These are phyloP conservation scores for Yamadazyma takamatsuzukensis DNA, from an alignment of 805 yeast genomes.

Conservation along the genomic window DNA sequence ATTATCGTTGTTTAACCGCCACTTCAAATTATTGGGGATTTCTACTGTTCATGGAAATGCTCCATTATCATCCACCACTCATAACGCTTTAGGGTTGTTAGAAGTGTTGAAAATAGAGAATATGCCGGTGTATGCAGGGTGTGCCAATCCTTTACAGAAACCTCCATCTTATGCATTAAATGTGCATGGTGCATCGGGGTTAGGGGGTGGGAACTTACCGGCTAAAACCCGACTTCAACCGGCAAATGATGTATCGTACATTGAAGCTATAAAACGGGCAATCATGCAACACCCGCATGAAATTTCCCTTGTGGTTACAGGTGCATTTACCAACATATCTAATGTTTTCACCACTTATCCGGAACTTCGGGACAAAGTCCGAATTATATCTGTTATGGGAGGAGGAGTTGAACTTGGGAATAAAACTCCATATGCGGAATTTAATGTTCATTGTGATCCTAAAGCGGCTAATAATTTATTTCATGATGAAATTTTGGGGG, in stretches of 20 bases:
- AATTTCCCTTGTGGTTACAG: conserved; percentile 67
- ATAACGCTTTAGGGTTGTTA: conserved; percentile 62
- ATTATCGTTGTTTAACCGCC: conserved; percentile 57
- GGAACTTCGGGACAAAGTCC: conserved; percentile 44
- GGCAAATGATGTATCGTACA: conserved; percentile 21
- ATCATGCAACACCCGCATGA: conserved; percentile 42
- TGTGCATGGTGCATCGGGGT: conserved; percentile 71
- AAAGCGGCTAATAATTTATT: conserved; percentile 64
- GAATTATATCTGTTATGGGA: conserved; percentile 70
- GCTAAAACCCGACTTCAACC: conserved; percentile 40
- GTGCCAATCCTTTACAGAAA: conserved; percentile 51
- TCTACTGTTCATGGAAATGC: conserved; percentile 77
- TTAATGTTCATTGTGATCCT: conserved; percentile 74
- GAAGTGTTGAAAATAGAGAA: conserved; percentile 52
- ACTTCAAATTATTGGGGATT: conserved; percentile 59
- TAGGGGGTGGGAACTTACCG: conserved; percentile 69
- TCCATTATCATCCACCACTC: conserved; percentile 58
- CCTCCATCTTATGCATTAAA: conserved; percentile 52
- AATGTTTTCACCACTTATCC: conserved; percentile 54
- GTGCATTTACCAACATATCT: conserved; percentile 73
- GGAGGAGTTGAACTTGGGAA: conserved; percentile 58
- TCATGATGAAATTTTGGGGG: conserved; percentile 40
- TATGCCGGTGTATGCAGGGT: conserved; percentile 68
- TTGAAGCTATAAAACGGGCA: conserved; percentile 40
- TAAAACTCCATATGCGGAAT: conserved; percentile 58